Percentiles rank a stretch among this genome's conserved stretches.
These are phyloP conservation scores for Pterocarpus macrocarpus DNA, from an alignment of 306 rosid genomes.

Conservation along the genomic window DNA sequence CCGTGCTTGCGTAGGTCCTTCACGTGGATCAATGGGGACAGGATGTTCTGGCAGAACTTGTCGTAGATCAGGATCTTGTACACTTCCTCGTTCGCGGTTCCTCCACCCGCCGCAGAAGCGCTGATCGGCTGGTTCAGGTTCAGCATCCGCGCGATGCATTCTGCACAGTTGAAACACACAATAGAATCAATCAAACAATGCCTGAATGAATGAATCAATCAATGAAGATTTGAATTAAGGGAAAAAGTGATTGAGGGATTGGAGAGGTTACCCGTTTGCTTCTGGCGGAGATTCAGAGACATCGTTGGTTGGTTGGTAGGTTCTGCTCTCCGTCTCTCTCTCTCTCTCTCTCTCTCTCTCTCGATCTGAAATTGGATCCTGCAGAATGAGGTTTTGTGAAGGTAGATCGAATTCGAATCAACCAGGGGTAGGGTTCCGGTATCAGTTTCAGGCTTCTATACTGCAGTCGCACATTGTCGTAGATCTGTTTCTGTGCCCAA, in stretches of 20 bases:
- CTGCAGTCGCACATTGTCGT: neutral
- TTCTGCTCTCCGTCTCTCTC: neutral
- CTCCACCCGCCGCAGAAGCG: constrained; percentile 58
- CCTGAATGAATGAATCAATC: neutral
- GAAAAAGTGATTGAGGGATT: neutral
- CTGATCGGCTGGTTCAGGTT: constrained; percentile 90
- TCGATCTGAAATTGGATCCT: neutral
- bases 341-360: neutral
- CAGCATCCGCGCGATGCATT: constrained; percentile 89
- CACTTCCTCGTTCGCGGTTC: constrained; percentile 83
- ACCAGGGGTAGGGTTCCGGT: neutral
- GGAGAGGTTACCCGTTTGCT: constrained; percentile 44
- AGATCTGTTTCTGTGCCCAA: neutral
- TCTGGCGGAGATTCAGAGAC: constrained; percentile 53
- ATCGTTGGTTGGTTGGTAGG: neutral
- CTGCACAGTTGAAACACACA: constrained; percentile 49
- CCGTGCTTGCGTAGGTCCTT: constrained; percentile 97
- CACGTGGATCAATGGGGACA: constrained; percentile 90
- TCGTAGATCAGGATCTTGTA: constrained; percentile 95
- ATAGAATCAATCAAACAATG: neutral
- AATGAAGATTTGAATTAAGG: neutral
- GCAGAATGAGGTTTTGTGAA: neutral
- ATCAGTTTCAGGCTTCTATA: neutral
- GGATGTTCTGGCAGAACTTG: constrained; percentile 82
- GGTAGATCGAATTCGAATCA: neutral